phyloP scores from a whole-genome alignment of 179 eudicot genomes.

The Spergularia azorica region DNA sequence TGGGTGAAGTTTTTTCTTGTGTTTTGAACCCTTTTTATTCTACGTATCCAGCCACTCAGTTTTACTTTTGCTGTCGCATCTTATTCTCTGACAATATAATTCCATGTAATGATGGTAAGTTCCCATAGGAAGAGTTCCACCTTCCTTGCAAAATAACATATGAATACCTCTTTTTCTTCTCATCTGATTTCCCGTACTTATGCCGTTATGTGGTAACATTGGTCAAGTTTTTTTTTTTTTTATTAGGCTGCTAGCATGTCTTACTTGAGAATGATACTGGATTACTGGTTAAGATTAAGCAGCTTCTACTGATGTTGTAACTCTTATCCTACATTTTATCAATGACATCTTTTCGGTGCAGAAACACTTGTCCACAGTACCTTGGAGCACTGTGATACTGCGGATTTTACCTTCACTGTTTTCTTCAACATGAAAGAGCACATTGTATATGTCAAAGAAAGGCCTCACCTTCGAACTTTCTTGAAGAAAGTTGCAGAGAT shows the following conservation, averaged over 20 bases:
- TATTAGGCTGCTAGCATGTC: background rate
- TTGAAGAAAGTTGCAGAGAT: slow-evolving; percentile 81
- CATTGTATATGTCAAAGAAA: slow-evolving; percentile 77
- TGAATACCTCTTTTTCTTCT: background rate
- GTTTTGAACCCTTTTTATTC: too few species aligned
- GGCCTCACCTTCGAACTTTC: slow-evolving; percentile 81
- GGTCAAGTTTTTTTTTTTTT: background rate
- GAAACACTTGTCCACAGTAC: slow-evolving; percentile 98
- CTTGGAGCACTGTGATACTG: slow-evolving; percentile 77
- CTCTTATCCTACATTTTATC: slow-evolving; percentile 8
- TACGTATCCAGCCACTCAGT: too few species aligned
- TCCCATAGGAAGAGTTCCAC: background rate
- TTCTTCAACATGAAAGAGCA: slow-evolving; percentile 82
- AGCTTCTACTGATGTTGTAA: background rate
- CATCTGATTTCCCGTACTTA: background rate
- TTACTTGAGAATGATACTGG: background rate
- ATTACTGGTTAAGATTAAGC: slow-evolving; percentile 9
- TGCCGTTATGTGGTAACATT: background rate
- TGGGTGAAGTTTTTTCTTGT: too few species aligned
- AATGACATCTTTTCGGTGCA: slow-evolving; percentile 38
- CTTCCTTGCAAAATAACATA: background rate
- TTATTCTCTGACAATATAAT: background rate
- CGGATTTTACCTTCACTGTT: slow-evolving; percentile 86
- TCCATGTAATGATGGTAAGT: background rate
- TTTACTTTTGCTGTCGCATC: background rate